Base-by-base conservation (phyloP, 1,284 basidiomycete species). In the Cutaneotrichosporon cyanovorans region DNA sequence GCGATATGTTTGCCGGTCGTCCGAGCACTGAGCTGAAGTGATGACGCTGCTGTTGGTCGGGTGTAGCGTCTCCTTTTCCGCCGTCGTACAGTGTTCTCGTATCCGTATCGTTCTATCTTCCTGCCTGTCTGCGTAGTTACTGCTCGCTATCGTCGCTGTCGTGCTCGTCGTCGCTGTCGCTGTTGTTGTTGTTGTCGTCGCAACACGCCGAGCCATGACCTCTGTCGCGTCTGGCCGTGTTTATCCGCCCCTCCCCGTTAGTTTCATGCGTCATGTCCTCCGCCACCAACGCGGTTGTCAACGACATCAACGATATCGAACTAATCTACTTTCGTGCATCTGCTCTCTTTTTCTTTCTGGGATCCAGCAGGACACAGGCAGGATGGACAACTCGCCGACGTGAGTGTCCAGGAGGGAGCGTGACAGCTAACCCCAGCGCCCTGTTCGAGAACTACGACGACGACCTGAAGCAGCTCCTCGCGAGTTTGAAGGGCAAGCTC, bases 381-480 rank as follows among this genome's bases (percentile, higher is more conserved):
- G 19, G 39, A 71, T 72, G 69, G 68, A 72, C 56, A 70, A 64
- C 47, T 72, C 69, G 20, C 69, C 69, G n/a, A 69, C 69, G 69
- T 69, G 35, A 55, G 68, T 52, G 6, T 12, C 30, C 31, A 10
- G 5, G 12, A 3, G 21, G 4, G 11, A 23, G 1, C 18, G 14
- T 2, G n/a, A n/a, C 5, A 30, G 18, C 45, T 42, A 34, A 30
- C 36, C 23, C 19, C 46, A 71, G 68, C 23, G 64, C 71, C 7
- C 60, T 73, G 30, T 73, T 73, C 47, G 71, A 73, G 48, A 69
- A 67, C 50, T 73, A 73, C 45, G 69, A 71, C 42, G 64, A 69
- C 46, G 72, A 73, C 48, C 66, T 73, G 56, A 69, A 68, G 59
- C 58, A 65, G 45, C 62, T 71, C 20, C 42, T 72, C 25, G 47